phyloP scores from a whole-genome alignment of 129 eudicot species.

The Sambucus nigra region DNA sequence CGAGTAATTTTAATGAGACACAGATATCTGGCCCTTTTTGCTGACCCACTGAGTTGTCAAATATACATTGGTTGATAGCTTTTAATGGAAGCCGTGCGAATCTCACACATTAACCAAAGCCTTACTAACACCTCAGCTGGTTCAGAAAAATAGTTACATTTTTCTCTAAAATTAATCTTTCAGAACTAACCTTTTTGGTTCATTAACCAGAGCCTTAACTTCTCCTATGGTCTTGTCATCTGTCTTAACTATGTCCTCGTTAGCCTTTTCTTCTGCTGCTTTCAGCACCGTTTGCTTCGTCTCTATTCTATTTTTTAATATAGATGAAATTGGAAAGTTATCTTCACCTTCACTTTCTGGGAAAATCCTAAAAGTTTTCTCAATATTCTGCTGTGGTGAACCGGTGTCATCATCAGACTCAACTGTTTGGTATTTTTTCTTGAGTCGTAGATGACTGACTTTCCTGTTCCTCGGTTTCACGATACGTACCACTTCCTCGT shows the following conservation, averaged over 20 bases:
- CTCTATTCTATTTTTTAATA: slow-evolving; percentile 24
- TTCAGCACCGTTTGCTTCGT: not conserved
- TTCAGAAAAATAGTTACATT: too few relatives aligned
- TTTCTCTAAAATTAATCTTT: too few relatives aligned
- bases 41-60: too few relatives aligned
- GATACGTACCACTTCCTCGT: slow-evolving; percentile 19
- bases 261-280: slow-evolving; percentile 13
- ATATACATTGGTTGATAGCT: too few relatives aligned
- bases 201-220: slow-evolving; percentile 14
- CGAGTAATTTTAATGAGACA: too few relatives aligned
- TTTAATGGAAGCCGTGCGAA: too few relatives aligned
- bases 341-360: slow-evolving; percentile 57
- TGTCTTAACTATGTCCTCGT: slow-evolving; percentile 15
- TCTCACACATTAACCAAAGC: too few relatives aligned
- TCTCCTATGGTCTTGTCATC: slow-evolving; percentile 17
- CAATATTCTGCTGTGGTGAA: slow-evolving; percentile 9
- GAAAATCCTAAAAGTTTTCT: slow-evolving; percentile 4
- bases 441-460: slow-evolving; percentile 23
- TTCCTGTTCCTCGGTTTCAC: slow-evolving; percentile 25
- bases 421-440: slow-evolving; percentile 39
- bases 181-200: slow-evolving; percentile 33
- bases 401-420: slow-evolving; percentile 55
- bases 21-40: too few relatives aligned
- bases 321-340: slow-evolving; percentile 29
- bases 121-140: too few relatives aligned